Conservation (phyloP, 1,284 basidiomycete species). For the Ustilago curta region DNA sequence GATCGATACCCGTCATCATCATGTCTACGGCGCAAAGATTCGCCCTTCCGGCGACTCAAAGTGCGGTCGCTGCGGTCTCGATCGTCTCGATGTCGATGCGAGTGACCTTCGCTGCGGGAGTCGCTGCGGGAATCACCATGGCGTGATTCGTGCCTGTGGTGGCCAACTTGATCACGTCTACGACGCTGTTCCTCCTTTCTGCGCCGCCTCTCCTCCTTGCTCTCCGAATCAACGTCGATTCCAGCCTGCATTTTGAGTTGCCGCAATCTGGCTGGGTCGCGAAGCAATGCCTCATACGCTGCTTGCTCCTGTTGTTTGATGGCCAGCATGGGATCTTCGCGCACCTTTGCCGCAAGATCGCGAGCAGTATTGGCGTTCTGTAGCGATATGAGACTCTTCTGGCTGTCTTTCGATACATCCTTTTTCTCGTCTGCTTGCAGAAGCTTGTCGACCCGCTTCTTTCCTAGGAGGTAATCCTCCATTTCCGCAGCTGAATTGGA, state of each 20-base stretch:
- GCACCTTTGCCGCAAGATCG: constrained; percentile 90
- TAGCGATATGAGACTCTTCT: constrained; percentile 41
- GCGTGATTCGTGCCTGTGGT: constrained; percentile 9
- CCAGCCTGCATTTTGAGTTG: constrained; percentile 73
- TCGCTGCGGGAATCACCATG: constrained; percentile 10
- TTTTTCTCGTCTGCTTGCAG: constrained; percentile 85
- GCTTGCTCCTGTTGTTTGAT: constrained; percentile 98
- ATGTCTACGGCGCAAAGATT: constrained; percentile 26
- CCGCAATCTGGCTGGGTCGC: constrained; percentile 86
- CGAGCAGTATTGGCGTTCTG: constrained; percentile 81
- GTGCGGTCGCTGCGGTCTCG: constrained; percentile 24
- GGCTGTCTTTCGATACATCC: constrained; percentile 58
- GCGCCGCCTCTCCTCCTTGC: constrained; percentile 70
- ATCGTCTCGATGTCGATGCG: constrained; percentile 66
- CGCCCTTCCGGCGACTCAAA: constrained; percentile 23
- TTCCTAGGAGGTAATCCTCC: constrained; percentile 97
- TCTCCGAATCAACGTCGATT: constrained; percentile 74
- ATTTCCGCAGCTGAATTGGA: constrained; percentile 81
- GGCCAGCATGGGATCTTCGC: constrained; percentile 92
- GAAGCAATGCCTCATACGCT: constrained; percentile 87
- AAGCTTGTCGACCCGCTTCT: constrained; percentile 97
- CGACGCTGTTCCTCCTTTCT: constrained; percentile 74
- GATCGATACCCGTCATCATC: constrained; percentile 35
- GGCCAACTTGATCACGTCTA: constrained; percentile 17
- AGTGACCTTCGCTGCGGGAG: constrained; percentile 12